Evolutionary conservation across 345 rosid species (phyloP).

Genomic region (Eucalyptus polybractea): DNA sequence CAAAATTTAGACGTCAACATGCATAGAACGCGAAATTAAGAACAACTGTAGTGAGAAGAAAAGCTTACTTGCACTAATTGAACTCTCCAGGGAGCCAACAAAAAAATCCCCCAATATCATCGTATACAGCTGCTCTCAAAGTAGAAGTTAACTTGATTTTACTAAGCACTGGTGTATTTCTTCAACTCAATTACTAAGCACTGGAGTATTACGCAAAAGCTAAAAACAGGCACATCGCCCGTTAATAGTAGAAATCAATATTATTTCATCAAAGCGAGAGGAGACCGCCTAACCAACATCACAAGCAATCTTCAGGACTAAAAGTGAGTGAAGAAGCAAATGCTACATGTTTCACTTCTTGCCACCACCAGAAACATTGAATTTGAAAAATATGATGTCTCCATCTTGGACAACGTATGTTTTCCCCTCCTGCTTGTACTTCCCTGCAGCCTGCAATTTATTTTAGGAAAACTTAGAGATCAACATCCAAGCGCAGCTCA

Average conservation of each 20-base stretch:
- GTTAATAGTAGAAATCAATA: not conserved
- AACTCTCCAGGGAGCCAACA: not conserved
- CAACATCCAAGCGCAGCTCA: not conserved
- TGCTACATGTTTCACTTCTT: slow-evolving; percentile 55
- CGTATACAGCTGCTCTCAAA: not conserved
- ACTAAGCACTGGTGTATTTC: not conserved
- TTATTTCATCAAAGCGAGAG: not conserved
- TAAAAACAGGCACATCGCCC: not conserved
- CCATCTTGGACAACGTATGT: slow-evolving; percentile 93
- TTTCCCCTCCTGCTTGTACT: slow-evolving; percentile 91
- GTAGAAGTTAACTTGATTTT: not conserved
- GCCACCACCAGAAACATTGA: slow-evolving; percentile 94
- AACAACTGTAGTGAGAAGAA: not conserved
- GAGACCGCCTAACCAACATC: not conserved
- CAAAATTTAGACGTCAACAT: not conserved
- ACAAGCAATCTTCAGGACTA: not conserved
- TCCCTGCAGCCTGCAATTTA: slow-evolving; percentile 66
- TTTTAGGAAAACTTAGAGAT: not conserved
- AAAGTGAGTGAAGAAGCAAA: not conserved
- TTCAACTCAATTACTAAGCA: not conserved
- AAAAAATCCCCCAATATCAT: not conserved
- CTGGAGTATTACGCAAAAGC: not conserved
- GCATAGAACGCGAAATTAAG: not conserved
- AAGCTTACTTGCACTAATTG: not conserved
- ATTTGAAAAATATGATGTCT: slow-evolving; percentile 91